A percentile compares a stretch with the other conserved stretches of the same genome.
Conservation (phyloP, 768 basidiomycete genomes). For the Gelatoporia subvermispora region DNA sequence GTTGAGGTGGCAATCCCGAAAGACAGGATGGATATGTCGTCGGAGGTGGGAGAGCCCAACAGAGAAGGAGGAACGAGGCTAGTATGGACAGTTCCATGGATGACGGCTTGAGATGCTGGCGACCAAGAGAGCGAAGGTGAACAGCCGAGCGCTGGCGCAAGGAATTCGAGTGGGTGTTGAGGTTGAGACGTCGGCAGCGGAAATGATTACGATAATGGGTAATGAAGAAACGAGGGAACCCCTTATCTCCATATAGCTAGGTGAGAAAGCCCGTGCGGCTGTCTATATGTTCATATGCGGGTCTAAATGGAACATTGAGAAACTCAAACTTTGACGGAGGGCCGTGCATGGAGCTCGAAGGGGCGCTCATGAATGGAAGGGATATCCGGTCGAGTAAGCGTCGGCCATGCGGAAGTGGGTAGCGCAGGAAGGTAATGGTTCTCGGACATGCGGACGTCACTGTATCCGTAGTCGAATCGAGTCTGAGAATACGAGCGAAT, state of each 20-base stretch:
- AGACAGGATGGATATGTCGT: conserved; percentile 69
- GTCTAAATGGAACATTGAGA: conserved; percentile 10
- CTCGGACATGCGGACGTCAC: conserved; percentile 40
- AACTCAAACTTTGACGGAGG: conserved; percentile 22
- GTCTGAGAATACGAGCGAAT: conserved; percentile 58
- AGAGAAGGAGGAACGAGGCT: conserved; percentile 2
- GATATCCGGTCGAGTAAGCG: conserved; percentile 28
- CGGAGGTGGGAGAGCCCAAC: conserved; percentile 18
- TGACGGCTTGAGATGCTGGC: conserved; percentile 12
- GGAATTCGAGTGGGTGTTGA: conserved; percentile 19
- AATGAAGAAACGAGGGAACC: conserved; percentile 11
- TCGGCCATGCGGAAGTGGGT: conserved; percentile 29
- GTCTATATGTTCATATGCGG: conserved; percentile 20
- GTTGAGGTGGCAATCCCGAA: conserved; percentile 32
- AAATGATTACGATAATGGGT: conserved; percentile 20
- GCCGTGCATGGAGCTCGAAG: conserved; percentile 16
- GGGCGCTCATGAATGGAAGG: conserved; percentile 16
- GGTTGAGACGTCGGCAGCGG: conserved; percentile 15
- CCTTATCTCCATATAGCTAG: conserved; percentile 5
- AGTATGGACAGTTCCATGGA: too few relatives aligned
- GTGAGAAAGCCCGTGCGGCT: conserved; percentile 14
- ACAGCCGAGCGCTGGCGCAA: conserved; percentile 30
- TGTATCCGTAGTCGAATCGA: conserved; percentile 47
- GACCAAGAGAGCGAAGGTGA: conserved; percentile 36
- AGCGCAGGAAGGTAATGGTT: conserved; percentile 35